Evolutionary conservation across 371 early-diverging fungal genomes (phyloP), one percentile per base, ranked within the genome.

Genomic region (Chytridium lagenaria): DNA sequence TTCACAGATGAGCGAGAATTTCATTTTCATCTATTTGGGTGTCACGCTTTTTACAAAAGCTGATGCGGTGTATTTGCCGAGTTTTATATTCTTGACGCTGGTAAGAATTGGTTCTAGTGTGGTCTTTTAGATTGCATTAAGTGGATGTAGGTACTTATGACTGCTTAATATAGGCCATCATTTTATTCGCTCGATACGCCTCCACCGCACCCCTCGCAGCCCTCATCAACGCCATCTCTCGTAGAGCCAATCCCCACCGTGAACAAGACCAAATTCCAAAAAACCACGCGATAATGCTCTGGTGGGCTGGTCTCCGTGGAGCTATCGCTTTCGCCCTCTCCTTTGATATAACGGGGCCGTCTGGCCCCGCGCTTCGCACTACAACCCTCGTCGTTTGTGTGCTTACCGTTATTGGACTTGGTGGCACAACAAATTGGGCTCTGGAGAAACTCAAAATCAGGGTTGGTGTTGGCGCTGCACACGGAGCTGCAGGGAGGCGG

Each of bases 311-410:
- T 0, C 84, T 98, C 16, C 92, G 98, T 38, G 98, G 98, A 1
- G 97, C 98, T 23, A 94, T 98, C 19, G 94, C 97, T 0, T 96
- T 96, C 85, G 98, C 97, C 0, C 84, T 98, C 49, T 91, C 95
- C 1, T 93, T 93, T 66, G 92, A 92, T 70, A 83, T 96, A 7
- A 85, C 87, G 1, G 94, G 92, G 22, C 59, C 50, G 7, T 39
- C 52, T 19, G 75, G 68, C 19, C 85, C 70, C 88, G 89, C 38
- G 75, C 88, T 94, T 81, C 90, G 92, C 23, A 93, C 95, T 0
- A 96, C 95, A 0, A 94, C 95, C 30, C 81, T 97, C 57, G 91
- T 94, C 1, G 94, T 95, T 1, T 95, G 95, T 1, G 95, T 95
- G 15, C 77, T 95, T 7, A 93, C 93, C 23, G 92, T 97, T 23